These are phyloP conservation scores for Linnemannia elongata DNA, from an alignment of 192 early-diverging fungal species.

Conservation along the genomic window DNA sequence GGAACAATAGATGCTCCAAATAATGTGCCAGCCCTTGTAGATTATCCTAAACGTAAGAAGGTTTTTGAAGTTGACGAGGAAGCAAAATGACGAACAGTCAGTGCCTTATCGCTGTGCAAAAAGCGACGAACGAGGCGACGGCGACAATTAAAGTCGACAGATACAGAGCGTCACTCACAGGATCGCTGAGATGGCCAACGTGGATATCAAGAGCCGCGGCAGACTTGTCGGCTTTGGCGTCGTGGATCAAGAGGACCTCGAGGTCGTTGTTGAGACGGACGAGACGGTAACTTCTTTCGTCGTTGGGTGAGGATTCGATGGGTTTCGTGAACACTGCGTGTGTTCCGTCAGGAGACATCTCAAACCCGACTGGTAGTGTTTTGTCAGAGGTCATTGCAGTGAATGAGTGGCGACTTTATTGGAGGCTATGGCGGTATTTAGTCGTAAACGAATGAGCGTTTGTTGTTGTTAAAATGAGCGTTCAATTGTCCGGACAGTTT, in stretches of 20 bases:
- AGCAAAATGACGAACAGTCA: not conserved
- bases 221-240: constrained; percentile 67
- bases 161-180: constrained; percentile 36
- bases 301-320: constrained; percentile 68
- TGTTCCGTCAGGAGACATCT: constrained; percentile 25
- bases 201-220: constrained; percentile 71
- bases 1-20: constrained; percentile 77
- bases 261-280: constrained; percentile 70
- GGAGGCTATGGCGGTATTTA: not conserved
- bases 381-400: not conserved
- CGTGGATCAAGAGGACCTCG: constrained; percentile 69
- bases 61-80: not conserved
- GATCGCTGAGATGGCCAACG: constrained; percentile 72
- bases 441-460: not conserved
- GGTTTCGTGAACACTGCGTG: constrained; percentile 37
- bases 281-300: constrained; percentile 70
- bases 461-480: not conserved
- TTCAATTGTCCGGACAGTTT: too few relatives aligned
- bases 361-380: constrained; percentile 2
- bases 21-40: constrained; percentile 78
- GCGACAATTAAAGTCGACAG: too few relatives aligned
- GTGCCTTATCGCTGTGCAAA: not conserved
- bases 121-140: not conserved
- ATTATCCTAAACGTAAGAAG: constrained; percentile 51
- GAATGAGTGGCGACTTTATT: not conserved